A percentile compares a stretch with the other conserved stretches of the same genome.
These are phyloP conservation scores for Fusarium luffae DNA, from an alignment of 2,329 filamentous ascomycete genomes.

Conservation along the genomic window DNA sequence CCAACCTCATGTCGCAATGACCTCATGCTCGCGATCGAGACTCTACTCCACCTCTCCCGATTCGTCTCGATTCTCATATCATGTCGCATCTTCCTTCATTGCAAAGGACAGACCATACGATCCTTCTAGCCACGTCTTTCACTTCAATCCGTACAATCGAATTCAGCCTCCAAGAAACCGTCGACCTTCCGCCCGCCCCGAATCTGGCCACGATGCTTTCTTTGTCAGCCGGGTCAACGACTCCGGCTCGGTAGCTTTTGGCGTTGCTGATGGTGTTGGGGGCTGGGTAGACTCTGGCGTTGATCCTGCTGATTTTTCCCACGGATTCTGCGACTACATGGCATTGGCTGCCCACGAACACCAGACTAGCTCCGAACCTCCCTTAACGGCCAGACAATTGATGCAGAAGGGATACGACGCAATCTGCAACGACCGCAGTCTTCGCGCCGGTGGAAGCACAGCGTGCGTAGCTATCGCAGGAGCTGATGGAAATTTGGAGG, in stretches of 20 bases:
- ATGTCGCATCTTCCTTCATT: constrained; percentile 79
- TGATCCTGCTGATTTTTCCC: constrained; percentile 94
- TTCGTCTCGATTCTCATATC: constrained; percentile 67
- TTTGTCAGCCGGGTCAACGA: constrained; percentile 87
- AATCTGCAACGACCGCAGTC: constrained; percentile 77
- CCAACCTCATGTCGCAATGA: constrained; percentile 26
- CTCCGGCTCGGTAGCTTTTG: constrained; percentile 79
- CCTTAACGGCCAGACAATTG: constrained; percentile 72
- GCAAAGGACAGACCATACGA: constrained; percentile 77
- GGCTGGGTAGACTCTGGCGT: constrained; percentile 94
- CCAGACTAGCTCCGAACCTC: constrained; percentile 49
- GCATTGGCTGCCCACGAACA: constrained; percentile 76
- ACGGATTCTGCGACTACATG: constrained; percentile 94
- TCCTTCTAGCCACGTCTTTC: constrained; percentile 75
- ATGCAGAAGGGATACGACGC: constrained; percentile 88
- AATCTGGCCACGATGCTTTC: constrained; percentile 94
- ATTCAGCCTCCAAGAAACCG: constrained; percentile 60
- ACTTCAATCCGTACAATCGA: constrained; percentile 74
- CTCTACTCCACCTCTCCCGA: constrained; percentile 43
- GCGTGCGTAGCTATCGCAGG: constrained; percentile 86
- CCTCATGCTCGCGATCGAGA: constrained; percentile 34
- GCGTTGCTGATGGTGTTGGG: constrained; percentile 93
- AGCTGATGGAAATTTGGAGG: constrained; percentile 79
- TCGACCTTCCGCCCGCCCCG: constrained; percentile 64
- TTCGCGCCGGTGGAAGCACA: constrained; percentile 89